Evolutionary conservation across 768 basidiomycete species (phyloP).

Genomic region (Trametes punicea): DNA sequence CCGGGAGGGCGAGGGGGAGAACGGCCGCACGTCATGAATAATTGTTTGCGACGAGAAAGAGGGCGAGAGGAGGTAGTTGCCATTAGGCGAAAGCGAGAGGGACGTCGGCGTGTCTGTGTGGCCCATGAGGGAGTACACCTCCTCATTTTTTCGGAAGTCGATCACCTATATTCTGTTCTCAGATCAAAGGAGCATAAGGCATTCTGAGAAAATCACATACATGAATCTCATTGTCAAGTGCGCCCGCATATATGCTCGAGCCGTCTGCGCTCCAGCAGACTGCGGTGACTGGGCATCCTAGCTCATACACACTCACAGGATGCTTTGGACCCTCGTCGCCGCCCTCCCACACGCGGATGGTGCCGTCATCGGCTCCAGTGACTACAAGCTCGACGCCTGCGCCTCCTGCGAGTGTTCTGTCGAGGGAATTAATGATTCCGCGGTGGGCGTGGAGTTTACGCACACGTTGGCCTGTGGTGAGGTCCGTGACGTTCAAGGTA

Average conservation of each 20-base stretch:
- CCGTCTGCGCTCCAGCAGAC: conserved; percentile 94
- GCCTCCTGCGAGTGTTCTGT: conserved; percentile 81
- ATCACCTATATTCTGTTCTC: conserved; percentile 73
- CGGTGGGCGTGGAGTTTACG: conserved; percentile 84
- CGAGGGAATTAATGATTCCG: conserved; percentile 87
- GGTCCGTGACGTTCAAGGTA: conserved; percentile 69
- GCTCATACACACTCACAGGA: conserved; percentile 74
- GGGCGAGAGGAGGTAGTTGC: conserved; percentile 83
- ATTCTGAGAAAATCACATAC: conserved; percentile 54
- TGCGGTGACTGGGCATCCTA: conserved; percentile 88
- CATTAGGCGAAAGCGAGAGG: conserved; percentile 86
- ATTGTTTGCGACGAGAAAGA: conserved; percentile 87
- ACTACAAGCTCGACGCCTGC: conserved; percentile 82
- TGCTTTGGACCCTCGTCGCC: conserved; percentile 70
- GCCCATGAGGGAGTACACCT: conserved; percentile 77
- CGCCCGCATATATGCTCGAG: conserved; percentile 83
- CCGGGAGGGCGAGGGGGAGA: conserved; percentile 79
- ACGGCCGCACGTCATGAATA: conserved; percentile 92
- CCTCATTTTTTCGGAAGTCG: conserved; percentile 81
- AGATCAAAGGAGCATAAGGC: background rate
- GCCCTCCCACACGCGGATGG: conserved; percentile 89
- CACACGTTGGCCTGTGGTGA: conserved; percentile 79
- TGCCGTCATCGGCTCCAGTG: conserved; percentile 90
- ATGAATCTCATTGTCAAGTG: conserved; percentile 94
- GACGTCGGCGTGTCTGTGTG: conserved; percentile 94